A percentile compares a stretch with the other conserved stretches of the same genome.
Conservation (phyloP, 805 yeast genomes). For the Maudiozyma turicensis region DNA sequence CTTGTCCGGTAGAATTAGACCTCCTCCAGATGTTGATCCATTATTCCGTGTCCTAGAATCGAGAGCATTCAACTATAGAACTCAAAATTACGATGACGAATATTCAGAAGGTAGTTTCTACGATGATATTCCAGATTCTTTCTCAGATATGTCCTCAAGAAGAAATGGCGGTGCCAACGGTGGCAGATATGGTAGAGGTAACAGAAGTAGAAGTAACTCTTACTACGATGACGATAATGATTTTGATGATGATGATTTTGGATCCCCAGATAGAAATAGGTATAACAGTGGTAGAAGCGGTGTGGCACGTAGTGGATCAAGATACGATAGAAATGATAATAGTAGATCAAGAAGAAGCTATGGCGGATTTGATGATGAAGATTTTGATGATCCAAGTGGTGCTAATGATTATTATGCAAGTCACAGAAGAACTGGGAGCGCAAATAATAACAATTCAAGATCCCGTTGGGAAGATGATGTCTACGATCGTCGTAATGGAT, state of each 20-base stretch:
- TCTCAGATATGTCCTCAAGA: slow-evolving; percentile 28
- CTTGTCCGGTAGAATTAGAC: slow-evolving; percentile 76
- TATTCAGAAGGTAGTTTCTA: slow-evolving; percentile 55
- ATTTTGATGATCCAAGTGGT: slow-evolving; percentile 29
- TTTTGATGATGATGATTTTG: slow-evolving; percentile 16
- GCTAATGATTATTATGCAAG: slow-evolving; percentile 34
- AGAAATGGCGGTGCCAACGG: slow-evolving; percentile 19
- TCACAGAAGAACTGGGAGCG: slow-evolving; percentile 19
- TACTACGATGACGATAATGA: slow-evolving; percentile 21
- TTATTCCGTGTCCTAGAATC: slow-evolving; percentile 79
- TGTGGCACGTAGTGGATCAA: slow-evolving; percentile 6
- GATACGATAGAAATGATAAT: slow-evolving; percentile 3
- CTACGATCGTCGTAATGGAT: slow-evolving; percentile 41
- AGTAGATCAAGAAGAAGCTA: slow-evolving; percentile 8
- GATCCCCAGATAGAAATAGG: slow-evolving; percentile 2
- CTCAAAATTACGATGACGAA: slow-evolving; percentile 45
- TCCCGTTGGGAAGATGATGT: slow-evolving; percentile 85
- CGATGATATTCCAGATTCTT: slow-evolving; percentile 43
- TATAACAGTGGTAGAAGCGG: neutral
- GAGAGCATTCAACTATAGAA: slow-evolving; percentile 60
- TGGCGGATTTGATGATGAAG: slow-evolving; percentile 7
- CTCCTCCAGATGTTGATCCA: slow-evolving; percentile 86
- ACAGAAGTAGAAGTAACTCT: slow-evolving; percentile 7
- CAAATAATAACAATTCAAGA: slow-evolving; percentile 18
- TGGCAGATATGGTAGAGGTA: slow-evolving; percentile 15